Base-by-base conservation (phyloP, 2,329 filamentous ascomycete species). In the Coccinonectria pachysandricola region DNA sequence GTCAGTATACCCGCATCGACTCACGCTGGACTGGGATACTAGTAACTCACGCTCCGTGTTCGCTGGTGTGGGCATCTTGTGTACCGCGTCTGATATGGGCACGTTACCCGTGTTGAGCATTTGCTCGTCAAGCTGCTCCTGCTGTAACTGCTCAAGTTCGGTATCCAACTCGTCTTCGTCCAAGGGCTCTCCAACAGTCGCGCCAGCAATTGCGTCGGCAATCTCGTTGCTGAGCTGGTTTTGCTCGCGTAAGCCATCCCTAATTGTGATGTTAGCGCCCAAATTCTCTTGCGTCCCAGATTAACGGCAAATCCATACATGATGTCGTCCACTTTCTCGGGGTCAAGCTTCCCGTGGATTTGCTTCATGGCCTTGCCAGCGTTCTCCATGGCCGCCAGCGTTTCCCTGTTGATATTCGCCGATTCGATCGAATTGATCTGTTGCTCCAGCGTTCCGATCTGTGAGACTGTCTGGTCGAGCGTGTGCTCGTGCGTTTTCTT, bases 401-500 rank as follows among this genome's bases (percentile, higher is more conserved):
- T 98, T 66, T 95, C 87, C 60, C 88, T 79, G 68, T 98, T 98
- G 65, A 98, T 95, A 56, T 96, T 98, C 36, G 91, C 91, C 24
- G 87, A 85, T 60, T 98, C 91, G 64, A 98, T 96, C 34, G 83
- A 79, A 56, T 91, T 91, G 51, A 96, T 92, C 56, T 98, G 86
- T 51, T 87, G 81, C 57, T 98, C 91, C 22, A 98, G 68, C 12
- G 91, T 93, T 46, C 77, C 75, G 50, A 96, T 92, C 60, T 96
- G 88, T 16, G 80, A 75, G 33, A 75, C 71, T 2, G 88, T 96
- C 60, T 95, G 87, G 42, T 94, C 85, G 32, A 95, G 73, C 30
- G 83, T 84, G 56, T 87, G 80, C 58, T 96, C 86, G 49, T 91
- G 84, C 43, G 76, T 70, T 72, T 98, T 96, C 74, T 96, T 96